Conservation (phyloP, 176 grass and related monocot species). For the Microstegium vimineum region DNA sequence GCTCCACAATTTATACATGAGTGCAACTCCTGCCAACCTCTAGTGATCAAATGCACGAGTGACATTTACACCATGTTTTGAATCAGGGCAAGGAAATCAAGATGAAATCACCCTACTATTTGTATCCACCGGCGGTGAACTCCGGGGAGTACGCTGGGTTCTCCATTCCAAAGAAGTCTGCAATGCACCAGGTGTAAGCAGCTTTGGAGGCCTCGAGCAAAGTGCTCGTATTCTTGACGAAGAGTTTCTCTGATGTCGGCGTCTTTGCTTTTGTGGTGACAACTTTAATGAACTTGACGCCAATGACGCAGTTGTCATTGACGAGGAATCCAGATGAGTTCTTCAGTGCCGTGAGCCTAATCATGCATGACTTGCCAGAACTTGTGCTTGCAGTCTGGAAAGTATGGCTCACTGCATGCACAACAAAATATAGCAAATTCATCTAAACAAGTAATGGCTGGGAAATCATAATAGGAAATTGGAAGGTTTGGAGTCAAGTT, state of each 20-base stretch:
- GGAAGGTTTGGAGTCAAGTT: too few species aligned
- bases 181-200: conserved; percentile 21
- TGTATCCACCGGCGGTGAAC: conserved; percentile 19
- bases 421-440: too few species aligned
- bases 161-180: conserved; percentile 12
- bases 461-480: too few species aligned
- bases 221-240: conserved; percentile 6
- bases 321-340: background rate
- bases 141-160: background rate
- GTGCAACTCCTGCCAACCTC: too few species aligned
- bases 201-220: background rate
- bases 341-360: background rate
- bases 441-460: too few species aligned
- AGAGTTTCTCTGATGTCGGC: background rate
- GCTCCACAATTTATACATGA: too few species aligned
- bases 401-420: conserved; percentile 21
- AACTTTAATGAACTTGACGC: conserved; percentile 21
- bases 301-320: conserved; percentile 14
- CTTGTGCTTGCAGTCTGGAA: background rate
- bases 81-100: background rate
- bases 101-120: conserved; percentile 8
- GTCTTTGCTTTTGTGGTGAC: background rate
- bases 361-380: conserved; percentile 7
- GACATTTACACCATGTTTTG: background rate
- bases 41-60: too few species aligned